Percentiles rank a stretch among this genome's conserved stretches.
phyloP scores from a whole-genome alignment of 2,329 filamentous ascomycete genomes.

The Penicillium sclerotiorum region DNA sequence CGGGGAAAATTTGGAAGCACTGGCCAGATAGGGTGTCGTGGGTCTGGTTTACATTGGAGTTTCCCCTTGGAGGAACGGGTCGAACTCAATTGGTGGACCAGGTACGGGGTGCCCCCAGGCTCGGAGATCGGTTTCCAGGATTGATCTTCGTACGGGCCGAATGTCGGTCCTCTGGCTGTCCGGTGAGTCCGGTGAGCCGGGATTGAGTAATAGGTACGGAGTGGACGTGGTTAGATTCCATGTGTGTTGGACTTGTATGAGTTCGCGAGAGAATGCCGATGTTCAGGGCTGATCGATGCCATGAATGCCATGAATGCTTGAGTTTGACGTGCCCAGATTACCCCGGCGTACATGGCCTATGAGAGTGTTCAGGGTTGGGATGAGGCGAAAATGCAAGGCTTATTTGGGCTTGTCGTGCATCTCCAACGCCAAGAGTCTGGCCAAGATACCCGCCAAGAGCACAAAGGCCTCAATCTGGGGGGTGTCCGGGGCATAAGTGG shows the following conservation, averaged over 20 bases:
- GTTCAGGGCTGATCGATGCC: too few species aligned
- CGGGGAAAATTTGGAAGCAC: too few species aligned
- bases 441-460: constrained; percentile 6
- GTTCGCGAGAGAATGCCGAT: not conserved
- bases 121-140: constrained; percentile 2
- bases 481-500: not conserved
- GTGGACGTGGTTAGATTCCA: not conserved
- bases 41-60: not conserved
- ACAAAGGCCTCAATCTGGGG: not conserved
- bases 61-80: not conserved
- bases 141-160: not conserved
- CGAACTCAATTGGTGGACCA: not conserved
- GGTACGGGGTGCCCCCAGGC: not conserved
- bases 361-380: not conserved
- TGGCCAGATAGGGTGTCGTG: too few species aligned
- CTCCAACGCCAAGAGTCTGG: constrained; percentile 3
- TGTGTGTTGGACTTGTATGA: not conserved
- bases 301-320: too few species aligned
- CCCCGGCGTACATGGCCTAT: constrained; percentile 6
- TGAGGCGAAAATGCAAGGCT: constrained; percentile 7
- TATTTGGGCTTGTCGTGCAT: constrained; percentile 7
- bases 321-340: constrained; percentile 1
- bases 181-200: not conserved
- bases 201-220: not conserved
- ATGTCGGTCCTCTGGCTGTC: not conserved